Conservation (phyloP, 2,329 filamentous ascomycete genomes). For the Mariannaea sp. region DNA sequence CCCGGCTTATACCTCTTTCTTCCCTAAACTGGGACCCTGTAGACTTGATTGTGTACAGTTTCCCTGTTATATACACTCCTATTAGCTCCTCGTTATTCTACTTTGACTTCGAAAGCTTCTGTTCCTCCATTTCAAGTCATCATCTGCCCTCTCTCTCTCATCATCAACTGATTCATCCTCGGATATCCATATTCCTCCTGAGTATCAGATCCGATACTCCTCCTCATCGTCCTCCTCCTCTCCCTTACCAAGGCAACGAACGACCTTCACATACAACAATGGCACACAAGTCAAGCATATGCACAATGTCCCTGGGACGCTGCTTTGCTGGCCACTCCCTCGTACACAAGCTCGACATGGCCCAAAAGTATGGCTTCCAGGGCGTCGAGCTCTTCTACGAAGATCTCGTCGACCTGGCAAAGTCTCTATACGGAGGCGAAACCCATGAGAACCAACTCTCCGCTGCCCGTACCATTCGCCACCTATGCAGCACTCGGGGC, state of each 20-base stretch:
- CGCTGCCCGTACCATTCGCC: conserved; percentile 62
- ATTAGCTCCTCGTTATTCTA: not conserved
- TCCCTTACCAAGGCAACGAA: not conserved
- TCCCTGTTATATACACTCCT: conserved; percentile 9
- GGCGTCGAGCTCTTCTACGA: conserved; percentile 81
- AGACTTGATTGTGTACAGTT: conserved; percentile 5
- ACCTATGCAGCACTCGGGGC: conserved; percentile 59
- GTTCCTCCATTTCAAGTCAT: not conserved
- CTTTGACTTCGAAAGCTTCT: not conserved
- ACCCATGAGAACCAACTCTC: conserved; percentile 52
- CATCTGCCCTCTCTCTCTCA: not conserved
- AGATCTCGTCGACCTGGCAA: conserved; percentile 68
- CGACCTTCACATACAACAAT: conserved; percentile 40
- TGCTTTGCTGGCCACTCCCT: conserved; percentile 70
- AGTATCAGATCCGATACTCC: too few relatives aligned
- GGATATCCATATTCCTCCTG: too few relatives aligned
- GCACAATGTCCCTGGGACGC: conserved; percentile 77
- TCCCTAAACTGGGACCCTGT: conserved; percentile 13
- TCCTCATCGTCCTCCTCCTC: not conserved
- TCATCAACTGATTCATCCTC: not conserved
- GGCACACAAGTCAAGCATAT: conserved; percentile 68
- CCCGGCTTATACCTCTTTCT: conserved; percentile 1
- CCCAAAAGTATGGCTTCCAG: conserved; percentile 65
- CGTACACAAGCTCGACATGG: conserved; percentile 69
- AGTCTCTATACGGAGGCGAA: conserved; percentile 48